Evolutionary conservation across 1,284 basidiomycete genomes (phyloP).

Genomic region (Lentinula novae-zelandiae): DNA sequence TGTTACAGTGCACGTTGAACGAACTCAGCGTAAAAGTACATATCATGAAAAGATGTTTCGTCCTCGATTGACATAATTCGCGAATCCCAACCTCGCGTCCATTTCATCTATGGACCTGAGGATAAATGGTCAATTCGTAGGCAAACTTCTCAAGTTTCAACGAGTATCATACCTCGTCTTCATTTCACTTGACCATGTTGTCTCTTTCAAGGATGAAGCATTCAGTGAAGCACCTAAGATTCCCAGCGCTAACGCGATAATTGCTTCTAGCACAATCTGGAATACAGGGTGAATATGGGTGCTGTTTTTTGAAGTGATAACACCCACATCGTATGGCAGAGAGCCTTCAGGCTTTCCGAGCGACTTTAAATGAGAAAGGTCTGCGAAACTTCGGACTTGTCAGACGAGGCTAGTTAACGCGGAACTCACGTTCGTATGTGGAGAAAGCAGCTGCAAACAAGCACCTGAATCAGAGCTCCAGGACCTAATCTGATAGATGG

Average conservation of each 20-base stretch:
- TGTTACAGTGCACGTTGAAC: too few species aligned
- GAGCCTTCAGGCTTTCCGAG: conserved; percentile 64
- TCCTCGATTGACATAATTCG: conserved; percentile 66
- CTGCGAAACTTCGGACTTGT: conserved; percentile 29
- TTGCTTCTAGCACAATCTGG: conserved; percentile 69
- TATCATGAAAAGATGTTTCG: conserved; percentile 33
- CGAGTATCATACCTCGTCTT: conserved; percentile 54
- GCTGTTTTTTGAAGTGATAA: not conserved
- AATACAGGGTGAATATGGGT: not conserved
- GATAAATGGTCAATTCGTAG: not conserved
- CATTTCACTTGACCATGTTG: conserved; percentile 91
- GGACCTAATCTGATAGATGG: not conserved
- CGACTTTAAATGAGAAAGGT: conserved; percentile 71
- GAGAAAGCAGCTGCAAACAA: conserved; percentile 35
- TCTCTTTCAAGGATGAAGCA: conserved; percentile 69
- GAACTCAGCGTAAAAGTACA: not conserved
- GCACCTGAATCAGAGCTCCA: not conserved
- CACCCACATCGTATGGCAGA: conserved; percentile 56
- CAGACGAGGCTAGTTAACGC: not conserved
- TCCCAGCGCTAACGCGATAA: conserved; percentile 63
- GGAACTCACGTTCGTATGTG: conserved; percentile 60
- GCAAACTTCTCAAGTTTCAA: not conserved
- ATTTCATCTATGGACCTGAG: conserved; percentile 74
- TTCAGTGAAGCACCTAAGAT: conserved; percentile 68
- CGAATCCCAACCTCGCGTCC: conserved; percentile 71